These are phyloP conservation scores for Darksidea phi DNA, from an alignment of 495 filamentous ascomycete genomes.

Conservation along the genomic window DNA sequence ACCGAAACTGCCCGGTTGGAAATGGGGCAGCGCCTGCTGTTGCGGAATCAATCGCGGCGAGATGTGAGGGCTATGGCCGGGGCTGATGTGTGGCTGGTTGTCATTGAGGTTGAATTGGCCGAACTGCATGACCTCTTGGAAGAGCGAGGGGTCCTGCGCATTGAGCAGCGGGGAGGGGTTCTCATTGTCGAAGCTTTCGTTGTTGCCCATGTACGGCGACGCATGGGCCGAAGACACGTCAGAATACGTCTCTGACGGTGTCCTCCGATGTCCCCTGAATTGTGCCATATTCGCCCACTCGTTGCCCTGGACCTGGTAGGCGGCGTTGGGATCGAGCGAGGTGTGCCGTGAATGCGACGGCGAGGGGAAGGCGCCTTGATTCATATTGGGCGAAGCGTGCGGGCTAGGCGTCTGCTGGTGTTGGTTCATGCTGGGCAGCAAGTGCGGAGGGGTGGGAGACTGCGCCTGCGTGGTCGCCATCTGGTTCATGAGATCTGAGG, in stretches of 20 bases:
- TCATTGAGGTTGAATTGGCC: conserved; percentile 82
- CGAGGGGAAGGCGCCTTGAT: conserved; percentile 57
- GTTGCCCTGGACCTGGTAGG: conserved; percentile 59
- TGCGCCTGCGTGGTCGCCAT: conserved; percentile 71
- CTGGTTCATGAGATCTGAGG: conserved; percentile 57
- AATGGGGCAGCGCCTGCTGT: conserved; percentile 47
- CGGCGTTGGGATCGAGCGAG: conserved; percentile 77
- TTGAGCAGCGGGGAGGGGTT: conserved; percentile 78
- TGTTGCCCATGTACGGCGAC: conserved; percentile 76
- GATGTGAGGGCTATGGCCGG: conserved; percentile 79
- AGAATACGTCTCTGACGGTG: conserved; percentile 81
- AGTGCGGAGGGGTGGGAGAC: conserved; percentile 65
- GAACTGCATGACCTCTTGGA: conserved; percentile 74
- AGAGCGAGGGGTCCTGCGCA: conserved; percentile 65
- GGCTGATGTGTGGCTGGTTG: conserved; percentile 61
- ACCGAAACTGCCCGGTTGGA: conserved; percentile 49
- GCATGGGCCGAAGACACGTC: conserved; percentile 78
- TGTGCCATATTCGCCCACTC: conserved; percentile 68
- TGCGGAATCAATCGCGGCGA: conserved; percentile 81
- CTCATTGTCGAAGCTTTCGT: conserved; percentile 77
- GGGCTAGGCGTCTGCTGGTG: conserved; percentile 38
- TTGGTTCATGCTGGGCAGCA: conserved; percentile 58
- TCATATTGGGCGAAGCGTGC: conserved; percentile 53
- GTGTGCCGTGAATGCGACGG: conserved; percentile 71
- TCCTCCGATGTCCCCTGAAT: conserved; percentile 75